These are phyloP conservation scores for Scheffersomyces segobiensis DNA, from an alignment of 1,139 yeast genomes.

Conservation along the genomic window DNA sequence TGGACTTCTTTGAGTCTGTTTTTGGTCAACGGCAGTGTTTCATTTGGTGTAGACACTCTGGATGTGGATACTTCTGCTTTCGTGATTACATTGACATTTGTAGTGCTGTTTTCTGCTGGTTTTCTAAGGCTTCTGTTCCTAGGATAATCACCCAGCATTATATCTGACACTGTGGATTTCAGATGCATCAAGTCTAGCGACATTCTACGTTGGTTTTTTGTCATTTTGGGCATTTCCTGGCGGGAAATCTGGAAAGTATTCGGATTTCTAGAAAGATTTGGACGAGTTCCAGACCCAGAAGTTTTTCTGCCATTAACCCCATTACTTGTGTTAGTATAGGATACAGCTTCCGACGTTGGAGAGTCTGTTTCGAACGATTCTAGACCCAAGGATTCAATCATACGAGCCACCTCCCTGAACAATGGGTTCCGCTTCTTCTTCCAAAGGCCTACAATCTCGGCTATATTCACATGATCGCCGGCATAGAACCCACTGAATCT, in stretches of 20 bases:
- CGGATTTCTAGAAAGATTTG: not conserved
- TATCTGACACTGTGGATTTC: conserved; percentile 7
- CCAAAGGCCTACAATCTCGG: conserved; percentile 13
- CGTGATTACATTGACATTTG: conserved; percentile 37
- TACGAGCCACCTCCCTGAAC: conserved; percentile 20
- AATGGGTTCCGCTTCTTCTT: conserved; percentile 15
- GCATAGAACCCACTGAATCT: conserved; percentile 3
- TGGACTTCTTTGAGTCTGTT: conserved; percentile 12
- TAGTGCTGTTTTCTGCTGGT: conserved; percentile 33
- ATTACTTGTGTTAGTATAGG: not conserved
- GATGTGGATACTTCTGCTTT: conserved; percentile 21
- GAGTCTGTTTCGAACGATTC: conserved; percentile 12
- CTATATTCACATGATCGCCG: conserved; percentile 7
- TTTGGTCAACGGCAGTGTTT: conserved; percentile 3
- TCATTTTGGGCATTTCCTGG: conserved; percentile 21
- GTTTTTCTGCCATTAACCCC: not conserved
- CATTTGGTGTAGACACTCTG: not conserved
- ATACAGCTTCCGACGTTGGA: not conserved
- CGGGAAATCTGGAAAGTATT: not conserved
- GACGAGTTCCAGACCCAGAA: not conserved
- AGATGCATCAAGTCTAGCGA: conserved; percentile 35
- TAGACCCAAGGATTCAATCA: conserved; percentile 17
- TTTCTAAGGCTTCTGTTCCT: conserved; percentile 23
- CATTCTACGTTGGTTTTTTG: conserved; percentile 26
- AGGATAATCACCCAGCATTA: conserved; percentile 2